Base-by-base conservation (phyloP, 768 basidiomycete species). In the Multifurca ochricompacta region DNA sequence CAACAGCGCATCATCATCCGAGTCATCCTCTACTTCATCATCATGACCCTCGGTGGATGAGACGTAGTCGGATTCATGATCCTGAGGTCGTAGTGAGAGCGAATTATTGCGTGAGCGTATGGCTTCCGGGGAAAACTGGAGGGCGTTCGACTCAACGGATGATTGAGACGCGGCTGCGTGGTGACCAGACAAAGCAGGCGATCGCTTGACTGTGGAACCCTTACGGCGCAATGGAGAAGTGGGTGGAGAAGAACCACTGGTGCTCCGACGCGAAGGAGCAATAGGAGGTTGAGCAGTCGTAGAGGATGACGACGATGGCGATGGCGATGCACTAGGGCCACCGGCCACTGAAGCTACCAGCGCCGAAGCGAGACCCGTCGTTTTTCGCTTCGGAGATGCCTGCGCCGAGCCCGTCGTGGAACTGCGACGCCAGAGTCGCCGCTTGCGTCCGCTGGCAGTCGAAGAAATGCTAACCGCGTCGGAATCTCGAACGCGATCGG, bases 291-390 rank as follows among this genome's bases (percentile, higher is more conserved):
- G 19, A 18, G 37, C 18, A 42, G 47, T 23, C 39, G 56, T n/a
- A 16, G 31, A 49, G 16, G 36, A 28, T 14, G 56, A 54, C 43
- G 62, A 50, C 6, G 62, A 46, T 21, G 57, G 63, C 42, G 57
- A 42, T 43, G 62, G 53, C n/a, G n/a, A n/a, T n/a, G n/a, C n/a
- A n/a, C n/a, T n/a, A n/a, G n/a, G 1, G 67, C 66, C 10, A 66
- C 71, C 72, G 0, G 80, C 79, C 77, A 87, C 81, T 16, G 81
- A 80, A 2, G 81, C 79, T 1, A 84, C 82, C 46, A 85, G 74
- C 1, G 83, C 85, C 48, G 76, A 74, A 4, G 85, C 84, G n/a
- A 86, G 74, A 21, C 80, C 79, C 0, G 78, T 75, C 2, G 80
- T 76, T 62, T 68, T 73, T 31, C 69, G 66, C 46, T 67, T 63